Percentiles rank a stretch among this genome's conserved stretches.
These are phyloP conservation scores for Datisca glomerata DNA, from an alignment of 306 rosid genomes.

Conservation along the genomic window DNA sequence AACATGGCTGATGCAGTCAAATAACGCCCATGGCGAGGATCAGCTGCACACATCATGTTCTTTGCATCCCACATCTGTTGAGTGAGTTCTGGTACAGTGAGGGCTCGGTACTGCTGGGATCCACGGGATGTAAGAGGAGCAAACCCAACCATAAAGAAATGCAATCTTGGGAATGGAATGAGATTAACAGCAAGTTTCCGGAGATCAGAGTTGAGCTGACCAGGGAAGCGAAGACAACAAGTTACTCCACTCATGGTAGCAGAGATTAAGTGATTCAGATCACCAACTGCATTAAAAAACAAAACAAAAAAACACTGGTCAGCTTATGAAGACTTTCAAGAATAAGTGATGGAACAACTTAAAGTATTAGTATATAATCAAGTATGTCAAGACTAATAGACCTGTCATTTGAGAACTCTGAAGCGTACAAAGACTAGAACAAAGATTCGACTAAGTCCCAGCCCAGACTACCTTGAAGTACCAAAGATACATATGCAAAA, in stretches of 20 bases:
- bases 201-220: constrained; percentile 58
- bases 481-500: too few relatives aligned
- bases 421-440: too few relatives aligned
- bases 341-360: too few relatives aligned
- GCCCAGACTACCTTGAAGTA: too few relatives aligned
- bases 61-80: constrained; percentile 75
- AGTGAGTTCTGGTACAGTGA: constrained; percentile 58
- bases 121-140: constrained; percentile 68
- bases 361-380: too few relatives aligned
- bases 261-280: constrained; percentile 50
- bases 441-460: too few relatives aligned
- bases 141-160: constrained; percentile 66
- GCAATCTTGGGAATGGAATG: constrained; percentile 58
- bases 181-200: constrained; percentile 63
- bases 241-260: constrained; percentile 74
- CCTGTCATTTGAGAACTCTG: too few relatives aligned
- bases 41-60: constrained; percentile 73
- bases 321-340: background rate
- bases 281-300: constrained; percentile 37
- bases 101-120: constrained; percentile 58
- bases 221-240: constrained; percentile 61
- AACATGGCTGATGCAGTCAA: constrained; percentile 70
- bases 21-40: constrained; percentile 61
- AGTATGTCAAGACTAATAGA: too few relatives aligned
- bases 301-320: background rate